These are phyloP conservation scores for Scheffersomyces segobiensis DNA, from an alignment of 1,139 yeast species.

Conservation along the genomic window DNA sequence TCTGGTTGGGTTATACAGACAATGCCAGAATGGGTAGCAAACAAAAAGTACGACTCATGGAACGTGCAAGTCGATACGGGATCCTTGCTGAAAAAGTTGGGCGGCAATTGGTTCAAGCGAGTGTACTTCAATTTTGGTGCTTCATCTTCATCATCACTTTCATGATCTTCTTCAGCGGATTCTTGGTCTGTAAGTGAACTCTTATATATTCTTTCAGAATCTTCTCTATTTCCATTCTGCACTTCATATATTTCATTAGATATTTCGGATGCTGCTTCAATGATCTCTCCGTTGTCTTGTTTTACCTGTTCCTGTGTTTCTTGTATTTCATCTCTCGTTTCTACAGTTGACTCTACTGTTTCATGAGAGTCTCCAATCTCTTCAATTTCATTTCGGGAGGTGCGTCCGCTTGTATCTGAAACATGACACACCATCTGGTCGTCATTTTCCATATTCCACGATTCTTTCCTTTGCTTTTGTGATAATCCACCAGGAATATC, in stretches of 20 bases:
- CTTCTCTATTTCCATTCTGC: slow-evolving; percentile 39
- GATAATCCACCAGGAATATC: background rate
- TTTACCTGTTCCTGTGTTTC: background rate
- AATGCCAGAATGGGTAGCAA: slow-evolving; percentile 90
- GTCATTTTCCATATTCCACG: background rate
- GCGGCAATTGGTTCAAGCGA: slow-evolving; percentile 64
- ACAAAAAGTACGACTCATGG: slow-evolving; percentile 60
- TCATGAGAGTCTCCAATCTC: background rate
- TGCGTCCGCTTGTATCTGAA: background rate
- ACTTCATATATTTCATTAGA: slow-evolving; percentile 61
- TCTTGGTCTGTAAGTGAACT: slow-evolving; percentile 1
- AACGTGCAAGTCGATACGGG: slow-evolving; percentile 72
- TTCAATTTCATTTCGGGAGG: background rate
- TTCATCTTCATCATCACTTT: slow-evolving; percentile 45
- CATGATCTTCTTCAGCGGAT: slow-evolving; percentile 25
- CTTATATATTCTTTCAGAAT: background rate
- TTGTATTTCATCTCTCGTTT: background rate
- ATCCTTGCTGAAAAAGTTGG: slow-evolving; percentile 67
- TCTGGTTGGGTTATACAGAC: slow-evolving; percentile 66
- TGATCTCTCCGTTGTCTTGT: slow-evolving; percentile 5
- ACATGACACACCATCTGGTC: background rate
- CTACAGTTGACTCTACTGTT: background rate
- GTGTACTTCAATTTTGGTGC: slow-evolving; percentile 80
- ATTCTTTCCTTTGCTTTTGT: no score
- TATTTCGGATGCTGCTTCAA: slow-evolving; percentile 25